Evolutionary conservation across 192 early-diverging fungal species (phyloP), one percentile per base, ranked within the genome.

Genomic region (Podila clonocystis): DNA sequence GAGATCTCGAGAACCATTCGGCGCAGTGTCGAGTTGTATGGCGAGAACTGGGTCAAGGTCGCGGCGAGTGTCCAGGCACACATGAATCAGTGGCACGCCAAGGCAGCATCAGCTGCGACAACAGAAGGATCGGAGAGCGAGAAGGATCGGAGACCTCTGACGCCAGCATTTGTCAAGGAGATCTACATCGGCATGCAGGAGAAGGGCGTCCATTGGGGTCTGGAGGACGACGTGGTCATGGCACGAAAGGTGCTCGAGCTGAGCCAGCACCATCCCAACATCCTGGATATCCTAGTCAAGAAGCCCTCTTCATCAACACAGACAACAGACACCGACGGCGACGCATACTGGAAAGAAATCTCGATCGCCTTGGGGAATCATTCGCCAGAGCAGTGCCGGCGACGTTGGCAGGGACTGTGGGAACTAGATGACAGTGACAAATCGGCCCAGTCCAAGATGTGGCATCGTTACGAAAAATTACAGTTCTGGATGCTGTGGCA

Each of bases 401-500:
- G 70, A 22, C 64, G 76, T 9, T 80, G 76, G 76, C 60, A 68
- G 12, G 76, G 70, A n/a, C 59, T 80, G 5, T 64, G 58, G 65
- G 29, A 34, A 8, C 9, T 71, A 34, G 4, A 50, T 4, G 76
- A 80, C 50, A 24, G 34, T 0, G 70, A 80, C 1, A 80, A 80
- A 28, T 64, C 60, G 8, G 50, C 70, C 6, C 70, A 72, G 50
- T 65, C 68, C 0, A 72, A 63, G 26, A 48, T 65, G 3, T 80
- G 62, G 59, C 76, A 80, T 52, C 61, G 70, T 20, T 52, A 68
- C 24, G 76, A 80, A n/a, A 50, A 65, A 11, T 49, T 64, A 22
- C 65, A 80, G 29, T 80, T 72, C 30, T 80, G 76, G 76, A 80
- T 73, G 70, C n/a, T 80, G 8, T 80, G 76, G 76, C 62, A 33